Base-by-base conservation (phyloP, 345 rosid species). In the Crucihimalaya himalaica region DNA sequence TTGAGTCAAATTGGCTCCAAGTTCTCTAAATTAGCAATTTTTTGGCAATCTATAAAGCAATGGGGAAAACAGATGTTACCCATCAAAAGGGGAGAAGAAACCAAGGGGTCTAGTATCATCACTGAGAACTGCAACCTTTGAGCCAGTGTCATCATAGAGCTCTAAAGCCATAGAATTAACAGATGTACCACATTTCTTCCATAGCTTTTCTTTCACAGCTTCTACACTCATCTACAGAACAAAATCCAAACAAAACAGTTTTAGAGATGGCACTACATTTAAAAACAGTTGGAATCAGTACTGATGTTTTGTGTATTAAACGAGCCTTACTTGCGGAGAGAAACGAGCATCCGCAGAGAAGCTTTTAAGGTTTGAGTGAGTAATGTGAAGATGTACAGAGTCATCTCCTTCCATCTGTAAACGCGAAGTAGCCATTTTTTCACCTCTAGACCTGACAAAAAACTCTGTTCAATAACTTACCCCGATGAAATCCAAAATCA, bases 111-210 rank as follows among this genome's bases (percentile, higher is more conserved):
- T 89, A 9, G 88, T 66, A 77, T 83, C 59, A 29, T 94, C 93
- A 45, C 52, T 78, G 37, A 91, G 81, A 53, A 71, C 77, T 2
- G 83, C 73, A 75, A 91, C 72, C 78, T 89, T 94, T 47, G 80
- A 74, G 72, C 82, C 84, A 63, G 83, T n/a, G 8, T 89, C 96
- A 63, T 94, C 98, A 59, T 87, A 89, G 5, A 94, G 97, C 83
- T 91, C 92, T 43, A 91, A 68, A 27, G 79, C 47, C 97, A 94
- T 94, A 6, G 90, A 84, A 59, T 76, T 78, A 55, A 89, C 88
- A 5, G 93, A 85, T 14, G 96, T 88, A 6, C 96, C 96, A 43
- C 95, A 94, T 87, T 94, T 89, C 15, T 67, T 88, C 98, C 97
- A 88, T 37, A 94, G 83, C 87, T 94, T 94, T 2, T 91, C 98